A percentile compares a stretch with the other conserved stretches of the same genome.
These are phyloP conservation scores for Pistacia atlantica DNA, from an alignment of 345 rosid species.

Conservation along the genomic window DNA sequence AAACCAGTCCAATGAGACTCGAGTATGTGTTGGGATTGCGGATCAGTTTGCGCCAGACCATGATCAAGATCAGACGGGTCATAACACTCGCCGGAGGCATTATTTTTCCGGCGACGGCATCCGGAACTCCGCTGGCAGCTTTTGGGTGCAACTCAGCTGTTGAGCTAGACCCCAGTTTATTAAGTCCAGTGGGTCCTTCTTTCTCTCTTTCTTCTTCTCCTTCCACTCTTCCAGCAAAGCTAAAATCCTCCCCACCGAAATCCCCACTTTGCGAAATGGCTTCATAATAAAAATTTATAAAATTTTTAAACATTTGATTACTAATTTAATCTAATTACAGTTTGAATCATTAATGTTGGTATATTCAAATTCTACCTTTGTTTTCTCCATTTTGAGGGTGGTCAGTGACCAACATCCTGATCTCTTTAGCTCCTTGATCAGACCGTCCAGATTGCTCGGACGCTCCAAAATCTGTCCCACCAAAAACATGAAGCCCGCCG, in stretches of 20 bases:
- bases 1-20: slow-evolving; percentile 81
- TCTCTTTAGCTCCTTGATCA: slow-evolving; percentile 90
- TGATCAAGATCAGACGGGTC: slow-evolving; percentile 90
- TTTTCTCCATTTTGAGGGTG: slow-evolving; percentile 70
- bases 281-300: slow-evolving; percentile 21
- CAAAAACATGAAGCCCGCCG: slow-evolving; percentile 72
- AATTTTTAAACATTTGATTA: not conserved
- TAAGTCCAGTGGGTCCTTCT: slow-evolving; percentile 46
- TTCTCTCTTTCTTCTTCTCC: slow-evolving; percentile 51
- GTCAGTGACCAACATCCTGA: slow-evolving; percentile 84
- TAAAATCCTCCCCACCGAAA: slow-evolving; percentile 52
- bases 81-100: slow-evolving; percentile 96
- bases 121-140: slow-evolving; percentile 34
- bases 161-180: slow-evolving; percentile 61
- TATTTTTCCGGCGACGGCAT: slow-evolving; percentile 36
- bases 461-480: slow-evolving; percentile 55
- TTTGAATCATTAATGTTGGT: not conserved
- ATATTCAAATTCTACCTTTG: slow-evolving; percentile 47
- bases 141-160: slow-evolving; percentile 66
- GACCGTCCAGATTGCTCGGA: slow-evolving; percentile 76
- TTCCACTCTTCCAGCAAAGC: slow-evolving; percentile 55
- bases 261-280: slow-evolving; percentile 51
- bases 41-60: slow-evolving; percentile 98
- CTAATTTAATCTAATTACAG: not conserved
- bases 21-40: slow-evolving; percentile 97